Evolutionary conservation across 1,284 basidiomycete species (phyloP), one percentile per base, ranked within the genome.

Genomic region (Cutaneotrichosporon arboriforme): DNA sequence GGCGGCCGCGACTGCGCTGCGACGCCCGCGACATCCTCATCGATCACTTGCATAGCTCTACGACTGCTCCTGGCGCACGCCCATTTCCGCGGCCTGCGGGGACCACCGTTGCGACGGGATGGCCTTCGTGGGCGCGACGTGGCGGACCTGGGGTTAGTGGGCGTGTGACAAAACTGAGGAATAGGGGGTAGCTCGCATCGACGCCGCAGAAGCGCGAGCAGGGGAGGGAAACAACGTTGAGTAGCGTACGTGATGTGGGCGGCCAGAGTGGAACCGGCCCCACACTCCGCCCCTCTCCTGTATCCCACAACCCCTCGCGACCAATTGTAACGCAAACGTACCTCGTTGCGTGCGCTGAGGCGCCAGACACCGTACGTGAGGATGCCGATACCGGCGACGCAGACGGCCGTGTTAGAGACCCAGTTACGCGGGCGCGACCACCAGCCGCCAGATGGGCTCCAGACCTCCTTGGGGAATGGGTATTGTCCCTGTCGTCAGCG

Each of bases 391-490:
- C 77, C 78, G 36, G 71, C 69, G 37, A 71, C 63, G 47, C 72
- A 72, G 54, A 80, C 64, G 3, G 69, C 73, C 7, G 80, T 81
- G 69, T 79, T 80, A 40, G 73, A 57, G 38, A 66, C 70, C 80
- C 80, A 81, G 71, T 80, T 81, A 13, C 68, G 61, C 21, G 80
- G 80, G 23, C 79, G 72, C 44, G 78, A 76, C 80, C 80, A 81
- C 80, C 80, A 81, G 47, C 80, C 80, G 59, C 80, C 79, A 57
- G 76, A 68, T 47, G 79, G 79, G 43, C 76, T 74, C 79, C 79
- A 81, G 55, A 81, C 80, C 66, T 80, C 78, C 71, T 80, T 81
- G 26, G 80, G 80, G 70, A 77, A 81, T 49, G 79, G 78, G 67
- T 78, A 81, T 59, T 77, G 79, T 60, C 58, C 67, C 72, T 73